Evolutionary conservation across 139 green algal genomes (phyloP), one percentile per base, ranked within the genome.

Genomic region (Nannochloris sp.): DNA sequence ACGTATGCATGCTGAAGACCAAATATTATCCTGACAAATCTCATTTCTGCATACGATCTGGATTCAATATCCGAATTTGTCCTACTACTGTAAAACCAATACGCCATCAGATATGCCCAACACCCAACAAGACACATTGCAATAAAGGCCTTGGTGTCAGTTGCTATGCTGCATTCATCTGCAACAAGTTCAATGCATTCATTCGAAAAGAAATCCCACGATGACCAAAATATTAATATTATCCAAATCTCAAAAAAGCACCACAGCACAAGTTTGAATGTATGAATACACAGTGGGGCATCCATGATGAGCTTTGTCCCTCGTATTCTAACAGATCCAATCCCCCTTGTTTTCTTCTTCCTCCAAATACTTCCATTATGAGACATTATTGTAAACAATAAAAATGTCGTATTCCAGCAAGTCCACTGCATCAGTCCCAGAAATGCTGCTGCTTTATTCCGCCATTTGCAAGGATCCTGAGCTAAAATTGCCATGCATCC

Each of bases 21-120:
- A 64, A 56, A 65, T n/a, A 71, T 18, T 1, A 70, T 70, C 18
- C 51, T 43, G 1, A 19, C 29, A 31, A 64, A 60, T 31, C 51
- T 25, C 23, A 59, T 64, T 49, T 70, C 24, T 15, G 19, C 18
- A 34, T 64, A 70, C 7, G 63, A 19, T 53, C 63, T 48, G 2
- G 23, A 44, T 46, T 50, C 24, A n/a, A 70, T 44, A 51, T 70
- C 48, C 19, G 27, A 31, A 18, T 51, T 43, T 4, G 50, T 59
- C 19, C 37, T 21, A 11, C 16, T 46, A 31, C n/a, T 51, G 16
- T 57, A 60, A 21, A 51, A 51, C 16, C 12, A 10, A 49, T 70
- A 70, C 16, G 51, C 16, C 23, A 44, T 12, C 8, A 48, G 16
- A 55, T 70, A 70, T 15, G 61, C 10, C 6, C 40, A n/a, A 23